These are phyloP conservation scores for Piper longum DNA, from an alignment of 164 flowering plant genomes.

Conservation along the genomic window DNA sequence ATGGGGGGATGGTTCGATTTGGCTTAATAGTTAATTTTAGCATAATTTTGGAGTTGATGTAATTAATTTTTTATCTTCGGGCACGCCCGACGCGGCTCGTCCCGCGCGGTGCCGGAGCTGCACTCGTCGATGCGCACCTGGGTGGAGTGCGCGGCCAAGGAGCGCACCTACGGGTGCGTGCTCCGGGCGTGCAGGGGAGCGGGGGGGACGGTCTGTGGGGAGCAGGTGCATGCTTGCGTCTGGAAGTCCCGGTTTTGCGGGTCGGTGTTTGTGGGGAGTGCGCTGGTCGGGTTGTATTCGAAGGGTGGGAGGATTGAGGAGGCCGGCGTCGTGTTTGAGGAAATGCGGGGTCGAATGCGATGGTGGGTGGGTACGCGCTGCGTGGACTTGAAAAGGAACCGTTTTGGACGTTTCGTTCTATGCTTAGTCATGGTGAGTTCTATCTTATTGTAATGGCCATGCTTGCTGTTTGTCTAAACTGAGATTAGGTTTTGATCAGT, in stretches of 20 bases:
- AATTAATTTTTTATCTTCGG: too few species aligned
- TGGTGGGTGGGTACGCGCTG: constrained; percentile 14
- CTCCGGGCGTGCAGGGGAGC: constrained; percentile 13
- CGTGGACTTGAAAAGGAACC: constrained; percentile 12
- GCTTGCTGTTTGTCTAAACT: constrained; percentile 12
- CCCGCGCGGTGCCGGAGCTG: constrained; percentile 7
- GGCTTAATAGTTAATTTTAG: too few species aligned
- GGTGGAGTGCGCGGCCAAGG: constrained; percentile 7
- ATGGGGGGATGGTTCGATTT: too few species aligned
- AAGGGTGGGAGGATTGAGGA: constrained; percentile 16
- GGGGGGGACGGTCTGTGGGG: constrained; percentile 9
- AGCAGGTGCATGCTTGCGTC: constrained; percentile 4
- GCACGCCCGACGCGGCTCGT: constrained; percentile 7
- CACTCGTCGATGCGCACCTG: constrained; percentile 1
- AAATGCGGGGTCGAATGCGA: constrained; percentile 11
- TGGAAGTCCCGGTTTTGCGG: constrained; percentile 7
- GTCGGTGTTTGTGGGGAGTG: constrained; percentile 20
- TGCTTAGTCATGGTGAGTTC: constrained; percentile 10
- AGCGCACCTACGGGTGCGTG: constrained; percentile 14
- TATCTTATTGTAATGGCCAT: constrained; percentile 15
- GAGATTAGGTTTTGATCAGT: too few species aligned
- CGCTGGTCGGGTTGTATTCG: constrained; percentile 13
- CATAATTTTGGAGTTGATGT: too few species aligned
- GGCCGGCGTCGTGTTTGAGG: constrained; percentile 10
- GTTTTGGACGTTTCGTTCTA: constrained; percentile 8